Conservation (phyloP, 768 basidiomycete species). For the Mycena albidolilacea region DNA sequence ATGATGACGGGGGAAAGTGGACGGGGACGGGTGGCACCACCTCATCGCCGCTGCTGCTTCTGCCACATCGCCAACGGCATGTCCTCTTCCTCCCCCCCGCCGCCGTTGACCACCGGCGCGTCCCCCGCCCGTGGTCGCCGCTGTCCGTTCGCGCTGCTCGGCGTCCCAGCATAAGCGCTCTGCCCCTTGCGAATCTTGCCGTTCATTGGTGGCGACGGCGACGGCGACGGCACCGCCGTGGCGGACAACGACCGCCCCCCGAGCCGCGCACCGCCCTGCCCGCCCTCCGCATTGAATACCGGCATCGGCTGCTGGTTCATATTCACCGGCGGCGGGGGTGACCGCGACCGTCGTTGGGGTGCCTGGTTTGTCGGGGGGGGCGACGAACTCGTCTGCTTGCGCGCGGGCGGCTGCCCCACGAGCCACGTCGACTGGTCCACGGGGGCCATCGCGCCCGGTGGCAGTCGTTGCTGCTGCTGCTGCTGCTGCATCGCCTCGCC, state of each 20-base stretch:
- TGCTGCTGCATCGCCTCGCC: slow-evolving; percentile 46
- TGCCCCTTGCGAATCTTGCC: slow-evolving; percentile 74
- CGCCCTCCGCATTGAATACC: slow-evolving; percentile 45
- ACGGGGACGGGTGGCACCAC: neutral
- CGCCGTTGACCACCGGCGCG: slow-evolving; percentile 50
- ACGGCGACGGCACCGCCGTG: slow-evolving; percentile 60
- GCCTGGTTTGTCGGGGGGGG: slow-evolving; percentile 47
- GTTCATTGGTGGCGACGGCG: slow-evolving; percentile 56
- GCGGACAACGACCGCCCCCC: slow-evolving; percentile 82
- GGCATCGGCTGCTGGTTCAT: slow-evolving; percentile 53
- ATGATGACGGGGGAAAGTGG: slow-evolving; percentile 7
- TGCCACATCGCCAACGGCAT: slow-evolving; percentile 86
- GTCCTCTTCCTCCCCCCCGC: slow-evolving; percentile 74
- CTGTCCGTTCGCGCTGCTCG: slow-evolving; percentile 58
- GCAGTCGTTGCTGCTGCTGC: slow-evolving; percentile 58
- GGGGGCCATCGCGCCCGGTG: slow-evolving; percentile 78
- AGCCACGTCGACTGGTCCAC: slow-evolving; percentile 51
- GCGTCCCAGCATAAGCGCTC: slow-evolving; percentile 73
- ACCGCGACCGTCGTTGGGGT: slow-evolving; percentile 62
- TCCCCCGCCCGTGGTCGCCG: slow-evolving; percentile 37
- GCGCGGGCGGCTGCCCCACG: slow-evolving; percentile 40
- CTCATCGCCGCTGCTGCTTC: slow-evolving; percentile 75
- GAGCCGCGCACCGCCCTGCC: slow-evolving; percentile 51
- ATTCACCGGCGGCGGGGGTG: slow-evolving; percentile 62
- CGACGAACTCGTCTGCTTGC: slow-evolving; percentile 45